A percentile compares a stretch with the other conserved stretches of the same genome.
Conservation (phyloP, 2,329 filamentous ascomycete genomes). For the Microsporum ferrugineum region DNA sequence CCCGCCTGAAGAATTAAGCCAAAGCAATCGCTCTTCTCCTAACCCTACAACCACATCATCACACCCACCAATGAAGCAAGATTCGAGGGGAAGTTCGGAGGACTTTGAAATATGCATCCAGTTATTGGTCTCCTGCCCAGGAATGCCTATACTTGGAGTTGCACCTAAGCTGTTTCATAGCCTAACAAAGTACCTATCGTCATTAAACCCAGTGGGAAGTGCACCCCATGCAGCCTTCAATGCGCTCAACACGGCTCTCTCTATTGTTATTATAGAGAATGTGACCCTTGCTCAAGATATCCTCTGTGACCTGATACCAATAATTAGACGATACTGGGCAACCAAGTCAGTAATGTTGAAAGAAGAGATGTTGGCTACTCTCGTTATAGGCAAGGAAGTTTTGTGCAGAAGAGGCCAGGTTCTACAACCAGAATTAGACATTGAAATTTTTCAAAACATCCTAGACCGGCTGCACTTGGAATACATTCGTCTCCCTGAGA, state of each 20-base stretch:
- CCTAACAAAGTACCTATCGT: conserved; percentile 51
- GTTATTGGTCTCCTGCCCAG: conserved; percentile 52
- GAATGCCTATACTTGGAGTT: conserved; percentile 52
- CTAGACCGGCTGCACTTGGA: conserved; percentile 62
- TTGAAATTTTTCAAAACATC: conserved; percentile 49
- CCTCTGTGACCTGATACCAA: conserved; percentile 52
- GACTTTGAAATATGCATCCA: conserved; percentile 56
- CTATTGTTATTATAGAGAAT: conserved; percentile 56
- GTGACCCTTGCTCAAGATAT: conserved; percentile 50
- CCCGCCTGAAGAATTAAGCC: conserved; percentile 21
- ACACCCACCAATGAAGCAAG: conserved; percentile 9
- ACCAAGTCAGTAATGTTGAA: conserved; percentile 55
- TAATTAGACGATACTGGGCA: conserved; percentile 68
- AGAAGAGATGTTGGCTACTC: conserved; percentile 64
- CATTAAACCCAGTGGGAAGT: conserved; percentile 48
- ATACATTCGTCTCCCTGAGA: conserved; percentile 60
- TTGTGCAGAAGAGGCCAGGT: conserved; percentile 34
- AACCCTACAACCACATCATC: conserved; percentile 19
- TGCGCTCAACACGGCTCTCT: conserved; percentile 60
- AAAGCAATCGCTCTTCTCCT: conserved; percentile 22
- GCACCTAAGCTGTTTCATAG: conserved; percentile 46
- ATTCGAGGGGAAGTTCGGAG: conserved; percentile 29
- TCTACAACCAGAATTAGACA: conserved; percentile 30
- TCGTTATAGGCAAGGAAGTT: conserved; percentile 56
- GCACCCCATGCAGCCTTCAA: conserved; percentile 64